These are phyloP conservation scores for Cryptosporidium meleagridis DNA, from an alignment of 169 alveolate genomes.

Conservation along the genomic window DNA sequence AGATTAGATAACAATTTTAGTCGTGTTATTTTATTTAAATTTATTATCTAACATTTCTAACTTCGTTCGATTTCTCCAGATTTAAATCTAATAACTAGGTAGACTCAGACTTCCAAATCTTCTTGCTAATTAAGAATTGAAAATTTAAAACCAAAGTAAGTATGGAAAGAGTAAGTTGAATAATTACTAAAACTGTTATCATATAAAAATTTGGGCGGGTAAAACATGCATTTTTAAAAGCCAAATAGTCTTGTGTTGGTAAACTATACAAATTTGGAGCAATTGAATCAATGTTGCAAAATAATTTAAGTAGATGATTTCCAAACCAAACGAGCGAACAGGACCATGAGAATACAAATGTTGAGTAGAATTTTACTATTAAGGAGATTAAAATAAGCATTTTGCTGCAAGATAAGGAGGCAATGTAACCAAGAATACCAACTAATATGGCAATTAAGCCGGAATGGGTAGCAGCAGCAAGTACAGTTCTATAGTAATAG, in stretches of 20 bases:
- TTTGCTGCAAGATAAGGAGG: slow-evolving; percentile 51
- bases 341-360: slow-evolving; percentile 60
- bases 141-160: slow-evolving; percentile 14
- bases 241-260: slow-evolving; percentile 28
- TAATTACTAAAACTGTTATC: slow-evolving; percentile 5
- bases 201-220: slow-evolving; percentile 54
- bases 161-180: slow-evolving; percentile 20
- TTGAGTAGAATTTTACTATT: slow-evolving; percentile 53
- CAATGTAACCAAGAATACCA: slow-evolving; percentile 65
- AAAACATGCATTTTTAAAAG: slow-evolving; percentile 53
- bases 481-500: slow-evolving; percentile 34
- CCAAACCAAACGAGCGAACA: slow-evolving; percentile 73
- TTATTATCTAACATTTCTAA: not conserved
- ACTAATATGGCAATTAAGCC: slow-evolving; percentile 44
- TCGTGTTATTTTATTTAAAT: not conserved
- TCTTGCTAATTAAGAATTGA: slow-evolving; percentile 20
- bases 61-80: not conserved
- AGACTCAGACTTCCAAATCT: slow-evolving; percentile 3
- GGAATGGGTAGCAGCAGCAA: slow-evolving; percentile 31
- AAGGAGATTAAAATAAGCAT: slow-evolving; percentile 47
- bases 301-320: slow-evolving; percentile 29
- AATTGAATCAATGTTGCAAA: slow-evolving; percentile 34
- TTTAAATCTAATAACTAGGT: not conserved
- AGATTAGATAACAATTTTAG: not conserved
- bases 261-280: slow-evolving; percentile 19